These are phyloP conservation scores for Uronychia binucleata DNA, from an alignment of 73 alveolate genomes.

Conservation along the genomic window DNA sequence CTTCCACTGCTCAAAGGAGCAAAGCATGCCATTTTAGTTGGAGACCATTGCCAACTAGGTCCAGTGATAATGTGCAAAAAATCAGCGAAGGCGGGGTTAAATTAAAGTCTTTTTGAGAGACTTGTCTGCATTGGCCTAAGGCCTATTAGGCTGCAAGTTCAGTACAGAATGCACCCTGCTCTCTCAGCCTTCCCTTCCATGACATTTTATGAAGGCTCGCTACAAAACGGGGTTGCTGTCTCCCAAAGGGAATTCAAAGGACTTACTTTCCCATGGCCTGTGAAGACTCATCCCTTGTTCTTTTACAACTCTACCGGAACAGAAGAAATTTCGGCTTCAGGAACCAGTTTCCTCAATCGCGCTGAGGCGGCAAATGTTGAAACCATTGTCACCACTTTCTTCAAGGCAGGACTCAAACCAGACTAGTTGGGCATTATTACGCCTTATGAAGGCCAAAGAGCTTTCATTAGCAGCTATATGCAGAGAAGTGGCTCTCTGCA, in stretches of 20 bases:
- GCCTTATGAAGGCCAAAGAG: conserved; percentile 99
- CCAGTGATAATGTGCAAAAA: conserved; percentile 99
- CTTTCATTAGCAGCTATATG: conserved; percentile 86
- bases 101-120: conserved; percentile 97
- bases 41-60: conserved; percentile 99
- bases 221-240: conserved; percentile 94
- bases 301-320: conserved; percentile 95
- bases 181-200: conserved; percentile 97
- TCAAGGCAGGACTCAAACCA: conserved; percentile 91
- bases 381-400: conserved; percentile 87
- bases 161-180: conserved; percentile 99
- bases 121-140: conserved; percentile 91
- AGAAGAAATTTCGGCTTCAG: conserved; percentile 98
- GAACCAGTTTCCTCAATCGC: conserved; percentile 98
- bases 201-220: conserved; percentile 98
- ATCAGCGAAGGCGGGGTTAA: conserved; percentile 99
- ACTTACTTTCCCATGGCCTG: conserved; percentile 98
- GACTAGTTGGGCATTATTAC: conserved; percentile 98
- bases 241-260: conserved; percentile 92
- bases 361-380: conserved; percentile 97
- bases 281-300: conserved; percentile 94
- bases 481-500: conserved; percentile 74
- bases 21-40: conserved; percentile 97
- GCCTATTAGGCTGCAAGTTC: conserved; percentile 96
- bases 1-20: conserved; percentile 98